Percentiles rank a stretch among this genome's conserved stretches.
Conservation (phyloP, 2,329 filamentous ascomycete species). For the Ceratocystis destructans region DNA sequence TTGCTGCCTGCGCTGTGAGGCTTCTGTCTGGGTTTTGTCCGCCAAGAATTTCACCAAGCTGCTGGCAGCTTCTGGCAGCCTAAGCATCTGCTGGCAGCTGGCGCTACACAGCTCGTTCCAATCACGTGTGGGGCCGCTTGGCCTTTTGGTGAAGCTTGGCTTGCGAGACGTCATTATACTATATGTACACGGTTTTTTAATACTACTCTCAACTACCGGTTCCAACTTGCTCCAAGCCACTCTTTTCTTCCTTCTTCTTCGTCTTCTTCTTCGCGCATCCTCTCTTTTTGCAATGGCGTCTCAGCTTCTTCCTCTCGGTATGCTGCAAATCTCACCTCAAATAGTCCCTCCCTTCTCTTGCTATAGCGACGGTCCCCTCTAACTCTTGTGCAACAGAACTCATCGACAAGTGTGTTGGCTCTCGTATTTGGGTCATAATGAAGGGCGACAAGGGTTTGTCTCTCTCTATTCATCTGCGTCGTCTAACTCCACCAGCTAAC, state of each 20-base stretch:
- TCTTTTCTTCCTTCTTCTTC: not conserved
- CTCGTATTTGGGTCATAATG: constrained; percentile 97
- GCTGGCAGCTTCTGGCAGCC: not conserved
- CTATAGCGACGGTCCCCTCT: not conserved
- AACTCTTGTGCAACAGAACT: constrained; percentile 49
- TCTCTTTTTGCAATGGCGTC: constrained; percentile 44
- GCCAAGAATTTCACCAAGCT: not conserved
- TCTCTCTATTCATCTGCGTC: constrained; percentile 1
- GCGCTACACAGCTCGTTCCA: not conserved
- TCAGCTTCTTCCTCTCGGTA: constrained; percentile 59
- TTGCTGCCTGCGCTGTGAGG: too few relatives aligned
- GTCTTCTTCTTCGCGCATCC: not conserved
- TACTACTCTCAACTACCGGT: not conserved
- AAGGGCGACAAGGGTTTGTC: constrained; percentile 86
- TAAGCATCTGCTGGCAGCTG: not conserved
- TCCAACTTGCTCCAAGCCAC: not conserved
- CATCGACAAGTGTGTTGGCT: constrained; percentile 97
- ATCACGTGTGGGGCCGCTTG: constrained; percentile 10
- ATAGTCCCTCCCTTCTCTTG: not conserved
- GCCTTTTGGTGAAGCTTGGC: not conserved
- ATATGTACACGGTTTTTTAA: not conserved
- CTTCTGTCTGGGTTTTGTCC: too few relatives aligned
- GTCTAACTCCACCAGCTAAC: not conserved
- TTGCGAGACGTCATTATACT: constrained; percentile 8
- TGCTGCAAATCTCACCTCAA: constrained; percentile 19